Evolutionary conservation across 2,329 filamentous ascomycete species (phyloP).

Genomic region (Pseudocercospora fuligena): DNA sequence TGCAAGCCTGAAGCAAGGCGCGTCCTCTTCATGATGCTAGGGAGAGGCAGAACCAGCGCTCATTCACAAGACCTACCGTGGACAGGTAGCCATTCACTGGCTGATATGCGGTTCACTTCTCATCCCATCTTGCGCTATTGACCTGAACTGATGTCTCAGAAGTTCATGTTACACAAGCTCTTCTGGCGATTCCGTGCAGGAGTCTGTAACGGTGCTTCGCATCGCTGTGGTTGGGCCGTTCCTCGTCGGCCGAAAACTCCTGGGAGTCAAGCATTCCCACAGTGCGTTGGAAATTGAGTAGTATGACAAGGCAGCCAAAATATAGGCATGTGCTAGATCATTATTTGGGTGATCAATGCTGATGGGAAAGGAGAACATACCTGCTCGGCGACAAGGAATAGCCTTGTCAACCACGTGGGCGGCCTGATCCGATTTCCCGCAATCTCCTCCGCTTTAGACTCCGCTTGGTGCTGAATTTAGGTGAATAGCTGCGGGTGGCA

Average conservation of each 20-base stretch:
- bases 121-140: neutral
- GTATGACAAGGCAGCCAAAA: neutral
- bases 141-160: neutral
- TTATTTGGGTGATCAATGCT: neutral
- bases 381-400: neutral
- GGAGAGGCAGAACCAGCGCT: neutral
- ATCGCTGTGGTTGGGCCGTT: neutral
- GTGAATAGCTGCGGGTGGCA: neutral
- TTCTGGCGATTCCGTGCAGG: neutral
- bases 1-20: neutral
- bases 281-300: neutral
- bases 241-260: neutral
- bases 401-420: neutral
- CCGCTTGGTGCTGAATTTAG: neutral
- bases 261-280: neutral
- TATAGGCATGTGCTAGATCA: neutral
- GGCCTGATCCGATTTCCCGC: neutral
- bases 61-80: neutral
- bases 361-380: neutral
- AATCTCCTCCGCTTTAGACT: neutral
- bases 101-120: neutral
- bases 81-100: neutral
- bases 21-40: neutral
- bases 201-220: neutral
- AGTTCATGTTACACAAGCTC: neutral